These are phyloP conservation scores for Pichia kluyveri DNA, from an alignment of 805 yeast species.

Conservation along the genomic window DNA sequence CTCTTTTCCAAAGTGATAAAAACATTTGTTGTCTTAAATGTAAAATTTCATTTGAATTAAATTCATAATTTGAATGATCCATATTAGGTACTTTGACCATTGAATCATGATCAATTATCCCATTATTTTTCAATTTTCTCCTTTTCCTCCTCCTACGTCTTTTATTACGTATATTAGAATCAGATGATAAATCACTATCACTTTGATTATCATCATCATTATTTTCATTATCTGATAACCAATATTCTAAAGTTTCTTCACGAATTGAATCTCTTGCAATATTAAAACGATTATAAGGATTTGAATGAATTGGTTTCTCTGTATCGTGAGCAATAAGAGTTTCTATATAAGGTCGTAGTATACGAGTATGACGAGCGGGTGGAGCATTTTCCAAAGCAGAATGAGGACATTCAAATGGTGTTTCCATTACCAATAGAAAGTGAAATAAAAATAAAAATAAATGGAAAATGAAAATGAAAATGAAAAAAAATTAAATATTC, in stretches of 20 bases:
- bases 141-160: neutral
- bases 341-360: constrained; percentile 3
- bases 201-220: neutral
- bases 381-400: neutral
- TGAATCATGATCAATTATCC: neutral
- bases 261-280: constrained; percentile 9
- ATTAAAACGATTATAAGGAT: constrained; percentile 8
- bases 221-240: constrained; percentile 13
- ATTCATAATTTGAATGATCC: neutral
- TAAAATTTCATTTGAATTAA: neutral
- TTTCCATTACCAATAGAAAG: neutral
- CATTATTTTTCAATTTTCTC: neutral
- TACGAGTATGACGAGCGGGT: neutral
- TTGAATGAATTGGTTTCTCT: constrained; percentile 5
- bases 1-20: constrained; percentile 1
- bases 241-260: constrained; percentile 15
- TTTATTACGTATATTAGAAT: neutral
- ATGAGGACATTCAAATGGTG: constrained; percentile 4
- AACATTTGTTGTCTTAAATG: constrained; percentile 7
- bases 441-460: no score
- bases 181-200: neutral
- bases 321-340: constrained; percentile 3
- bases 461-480: no score
- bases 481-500: no score
- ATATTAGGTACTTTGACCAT: neutral